phyloP scores from a whole-genome alignment of 164 flowering plant genomes.

The Magnolia officinalis region DNA sequence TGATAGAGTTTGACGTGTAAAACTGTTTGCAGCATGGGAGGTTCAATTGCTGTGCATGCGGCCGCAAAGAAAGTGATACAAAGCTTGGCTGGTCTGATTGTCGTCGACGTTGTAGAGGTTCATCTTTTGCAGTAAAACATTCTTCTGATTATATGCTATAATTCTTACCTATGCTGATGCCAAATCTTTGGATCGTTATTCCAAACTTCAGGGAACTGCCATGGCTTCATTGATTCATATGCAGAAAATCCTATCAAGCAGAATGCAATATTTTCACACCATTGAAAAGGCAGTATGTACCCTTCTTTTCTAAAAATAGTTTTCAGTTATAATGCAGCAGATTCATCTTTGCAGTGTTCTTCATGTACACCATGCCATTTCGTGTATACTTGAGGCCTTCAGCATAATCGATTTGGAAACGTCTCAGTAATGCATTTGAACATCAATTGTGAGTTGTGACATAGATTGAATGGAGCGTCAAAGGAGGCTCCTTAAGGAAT shows the following conservation, averaged over 20 bases:
- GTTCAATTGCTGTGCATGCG: slow-evolving; percentile 92
- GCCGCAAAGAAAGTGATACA: slow-evolving; percentile 73
- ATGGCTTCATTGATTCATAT: slow-evolving; percentile 91
- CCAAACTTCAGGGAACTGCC: slow-evolving; percentile 83
- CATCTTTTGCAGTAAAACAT: slow-evolving; percentile 6
- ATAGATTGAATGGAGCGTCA: slow-evolving; percentile 97
- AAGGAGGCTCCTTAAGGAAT: slow-evolving; percentile 82
- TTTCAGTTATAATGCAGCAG: not conserved
- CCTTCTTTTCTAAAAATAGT: not conserved
- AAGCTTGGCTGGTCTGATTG: slow-evolving; percentile 74
- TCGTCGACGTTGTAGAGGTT: slow-evolving; percentile 99
- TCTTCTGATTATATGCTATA: slow-evolving; percentile 3
- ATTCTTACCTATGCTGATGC: slow-evolving; percentile 2
- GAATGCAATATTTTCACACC: slow-evolving; percentile 76
- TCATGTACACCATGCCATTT: not conserved
- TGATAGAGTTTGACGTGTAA: not conserved
- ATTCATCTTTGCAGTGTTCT: not conserved
- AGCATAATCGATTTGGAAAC: not conserved
- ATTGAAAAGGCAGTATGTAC: slow-evolving; percentile 82
- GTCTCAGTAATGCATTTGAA: not conserved
- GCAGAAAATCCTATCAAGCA: slow-evolving; percentile 87
- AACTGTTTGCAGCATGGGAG: slow-evolving; percentile 82
- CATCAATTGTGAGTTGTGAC: not conserved
- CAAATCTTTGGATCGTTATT: slow-evolving; percentile 1
- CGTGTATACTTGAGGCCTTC: too few relatives aligned